Evolutionary conservation across 2,329 filamentous ascomycete genomes (phyloP), one percentile per base, ranked within the genome.

Genomic region (Dothideomycetidae sp.): DNA sequence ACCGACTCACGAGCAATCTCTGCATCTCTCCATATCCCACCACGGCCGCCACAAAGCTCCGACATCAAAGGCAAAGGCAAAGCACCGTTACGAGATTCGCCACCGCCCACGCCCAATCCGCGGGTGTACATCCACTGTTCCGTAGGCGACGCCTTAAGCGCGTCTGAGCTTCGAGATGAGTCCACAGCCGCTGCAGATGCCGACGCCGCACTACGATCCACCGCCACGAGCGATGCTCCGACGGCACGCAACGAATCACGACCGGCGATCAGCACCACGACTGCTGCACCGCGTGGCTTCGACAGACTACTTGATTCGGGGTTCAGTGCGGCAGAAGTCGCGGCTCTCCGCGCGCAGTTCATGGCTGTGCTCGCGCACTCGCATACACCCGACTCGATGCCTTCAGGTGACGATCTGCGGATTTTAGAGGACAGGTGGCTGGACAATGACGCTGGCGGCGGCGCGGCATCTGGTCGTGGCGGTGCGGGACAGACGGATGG

Each of bases 61-160:
- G 53, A 56, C 47, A 50, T 45, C 29, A 53, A 50, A 43, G 64
- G 65, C 38, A 84, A 83, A 50, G 82, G 80, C 32, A 92, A 90
- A 49, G 61, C 62, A 42, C 70, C 70, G 1, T 56, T 77, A 4
- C 68, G 67, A 19, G 65, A 44, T 41, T 48, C 31, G 19, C 33
- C 47, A 40, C 26, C 48, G 14, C 31, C 48, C 38, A 18, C 47
- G 5, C 47, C 50, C 5, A 53, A 52, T 14, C 64, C 66, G 26
- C 70, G 79, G 31, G 72, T 93, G 50, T 94, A 93, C 57, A 78
- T 96, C 43, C 92, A 93, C 63, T 96, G 88, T 67, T 88, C 83
- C 45, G 81, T 96, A 41, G 85, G 85, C 38, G 71, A 76, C 55
- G 65, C 71, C 16, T 69, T 96, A 10, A 71, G 78, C 0, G 54